A percentile compares a stretch with the other conserved stretches of the same genome.
These are phyloP conservation scores for Cyberlindnera mycetangii DNA, from an alignment of 805 yeast genomes.

Conservation along the genomic window DNA sequence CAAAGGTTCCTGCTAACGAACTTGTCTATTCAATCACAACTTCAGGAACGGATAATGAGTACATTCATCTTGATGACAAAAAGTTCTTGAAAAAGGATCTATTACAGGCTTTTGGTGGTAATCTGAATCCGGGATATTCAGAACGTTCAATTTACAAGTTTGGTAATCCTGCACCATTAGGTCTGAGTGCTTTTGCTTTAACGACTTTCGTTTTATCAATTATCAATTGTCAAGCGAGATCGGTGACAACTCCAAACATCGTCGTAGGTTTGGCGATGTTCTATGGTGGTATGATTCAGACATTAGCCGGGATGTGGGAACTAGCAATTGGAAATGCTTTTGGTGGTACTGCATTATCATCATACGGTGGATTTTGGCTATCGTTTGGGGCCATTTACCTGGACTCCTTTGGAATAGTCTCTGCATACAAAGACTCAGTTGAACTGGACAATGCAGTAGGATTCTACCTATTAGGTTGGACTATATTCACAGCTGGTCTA, in stretches of 20 bases:
- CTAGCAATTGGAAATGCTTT: conserved; percentile 60
- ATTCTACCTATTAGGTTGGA: conserved; percentile 51
- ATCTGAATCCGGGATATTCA: conserved; percentile 56
- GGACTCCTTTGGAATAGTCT: conserved; percentile 49
- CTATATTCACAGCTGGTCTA: conserved; percentile 49
- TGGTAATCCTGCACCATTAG: conserved; percentile 67
- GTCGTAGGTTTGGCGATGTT: conserved; percentile 61
- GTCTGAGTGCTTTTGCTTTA: conserved; percentile 54
- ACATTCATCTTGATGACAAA: conserved; percentile 26
- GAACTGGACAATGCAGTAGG: conserved; percentile 48
- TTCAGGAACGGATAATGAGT: conserved; percentile 27
- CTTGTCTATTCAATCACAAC: conserved; percentile 25
- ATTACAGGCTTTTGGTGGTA: conserved; percentile 66
- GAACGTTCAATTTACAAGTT: conserved; percentile 46
- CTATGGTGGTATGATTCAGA: conserved; percentile 61
- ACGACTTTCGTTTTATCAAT: conserved; percentile 60
- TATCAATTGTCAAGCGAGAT: conserved; percentile 54
- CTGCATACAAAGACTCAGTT: conserved; percentile 36
- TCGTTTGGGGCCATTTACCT: conserved; percentile 58
- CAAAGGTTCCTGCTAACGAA: conserved; percentile 12
- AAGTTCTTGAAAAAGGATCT: conserved; percentile 43
- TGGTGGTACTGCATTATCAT: conserved; percentile 47
- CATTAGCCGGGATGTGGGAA: conserved; percentile 68
- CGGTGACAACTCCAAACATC: conserved; percentile 50
- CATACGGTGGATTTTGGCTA: conserved; percentile 62